Evolutionary conservation across 306 rosid genomes (phyloP), one percentile per base, ranked within the genome.

Genomic region (Quercus ilex): DNA sequence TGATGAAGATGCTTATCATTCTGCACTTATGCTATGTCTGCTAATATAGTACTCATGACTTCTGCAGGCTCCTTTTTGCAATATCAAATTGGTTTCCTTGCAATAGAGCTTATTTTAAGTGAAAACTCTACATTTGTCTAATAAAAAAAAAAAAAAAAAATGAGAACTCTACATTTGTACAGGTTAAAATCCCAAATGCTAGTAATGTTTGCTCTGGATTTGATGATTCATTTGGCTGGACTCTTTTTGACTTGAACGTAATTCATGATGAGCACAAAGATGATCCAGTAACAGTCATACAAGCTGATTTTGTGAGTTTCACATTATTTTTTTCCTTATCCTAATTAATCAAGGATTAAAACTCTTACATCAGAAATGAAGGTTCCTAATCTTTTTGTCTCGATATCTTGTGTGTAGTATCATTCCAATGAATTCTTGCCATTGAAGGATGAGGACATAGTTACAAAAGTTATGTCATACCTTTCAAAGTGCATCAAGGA

Each of bases 281-380:
- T 5, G 74, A 77, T 71, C 20, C 81, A 14, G 82, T 60, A 49
- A 87, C 89, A 55, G 89, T 89, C 63, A 19, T 89, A 58, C 91
- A 81, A 76, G 91, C 91, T 73, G 91, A 87, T 79, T 89, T 85
- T 74, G 93, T 89, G 77, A 87, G 93, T 79, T 71, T 57, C 43
- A 10, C 6, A 23, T 13, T 69, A 23, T 51, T 33, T 56, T 56
- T 77, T 62, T 81, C 28, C 55, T 71, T 5, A 23, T 71, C 31
- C 13, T 1, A 3, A 15, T 51, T 19, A 18, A 31, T 8, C 20
- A 21, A 20, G 55, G 31, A 20, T 53, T 11, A 13, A 56, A 71
- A 25, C 31, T 26, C 58, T 57, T 73, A 41, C 43, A 9, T 55
- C 38, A 23, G 26, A 9, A 15, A 41, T 15, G 2, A 70, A 20